Evolutionary conservation across 176 grass and related monocot species (phyloP).

Genomic region (Rhynchospora tenuis): DNA sequence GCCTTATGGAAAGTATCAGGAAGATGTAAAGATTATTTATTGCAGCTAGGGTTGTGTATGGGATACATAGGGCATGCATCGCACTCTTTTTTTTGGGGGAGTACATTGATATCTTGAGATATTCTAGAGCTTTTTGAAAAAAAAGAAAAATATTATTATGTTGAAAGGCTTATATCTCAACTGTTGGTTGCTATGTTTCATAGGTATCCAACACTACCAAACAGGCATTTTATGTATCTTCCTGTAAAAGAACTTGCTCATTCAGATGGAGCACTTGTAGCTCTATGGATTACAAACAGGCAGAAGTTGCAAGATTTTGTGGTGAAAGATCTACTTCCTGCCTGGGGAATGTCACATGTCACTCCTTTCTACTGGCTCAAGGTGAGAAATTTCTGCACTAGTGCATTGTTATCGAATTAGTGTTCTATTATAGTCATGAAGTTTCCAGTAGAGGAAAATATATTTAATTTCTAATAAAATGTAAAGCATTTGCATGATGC

Average conservation of each 20-base stretch:
- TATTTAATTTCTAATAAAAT: background rate
- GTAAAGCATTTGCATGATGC: background rate
- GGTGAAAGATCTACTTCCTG: constrained; percentile 67
- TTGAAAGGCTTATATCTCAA: background rate
- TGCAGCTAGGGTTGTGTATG: background rate
- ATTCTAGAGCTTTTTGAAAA: background rate
- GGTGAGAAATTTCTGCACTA: constrained; percentile 31
- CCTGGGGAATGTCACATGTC: constrained; percentile 67
- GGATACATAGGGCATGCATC: background rate
- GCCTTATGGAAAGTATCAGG: background rate
- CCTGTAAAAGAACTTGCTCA: constrained; percentile 89
- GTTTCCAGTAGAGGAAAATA: background rate
- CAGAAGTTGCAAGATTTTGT: constrained; percentile 71
- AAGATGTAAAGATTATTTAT: background rate
- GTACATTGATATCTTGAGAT: background rate
- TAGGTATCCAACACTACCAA: constrained; percentile 93
- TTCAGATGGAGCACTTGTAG: constrained; percentile 72
- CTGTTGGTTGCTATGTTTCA: background rate
- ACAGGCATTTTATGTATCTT: constrained; percentile 71
- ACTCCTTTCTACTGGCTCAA: constrained; percentile 81
- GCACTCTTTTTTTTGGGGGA: background rate
- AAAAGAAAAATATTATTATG: background rate
- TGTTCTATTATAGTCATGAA: background rate
- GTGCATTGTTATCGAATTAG: background rate
- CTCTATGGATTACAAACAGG: constrained; percentile 84